Evolutionary conservation across 352 stramenopile genomes (phyloP).

Genomic region (Phytophthora lateralis): DNA sequence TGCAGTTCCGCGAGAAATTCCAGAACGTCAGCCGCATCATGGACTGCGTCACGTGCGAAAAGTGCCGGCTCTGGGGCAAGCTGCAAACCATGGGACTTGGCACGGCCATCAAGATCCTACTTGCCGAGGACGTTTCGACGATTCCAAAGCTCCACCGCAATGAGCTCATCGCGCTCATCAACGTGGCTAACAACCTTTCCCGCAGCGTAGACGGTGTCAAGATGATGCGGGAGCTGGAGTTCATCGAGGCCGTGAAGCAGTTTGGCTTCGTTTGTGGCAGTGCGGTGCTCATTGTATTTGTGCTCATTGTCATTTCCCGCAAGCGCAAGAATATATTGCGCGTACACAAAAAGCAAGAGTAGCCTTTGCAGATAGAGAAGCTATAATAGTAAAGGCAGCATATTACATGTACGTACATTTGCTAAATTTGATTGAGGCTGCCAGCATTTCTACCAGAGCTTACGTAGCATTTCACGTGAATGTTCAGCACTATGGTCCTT

Average conservation of each 20-base stretch:
- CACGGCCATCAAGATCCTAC: conserved; percentile 97
- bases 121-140: conserved; percentile 85
- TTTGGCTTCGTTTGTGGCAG: conserved; percentile 54
- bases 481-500: too few relatives aligned
- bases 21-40: conserved; percentile 98
- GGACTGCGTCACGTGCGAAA: conserved; percentile 99
- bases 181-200: conserved; percentile 91
- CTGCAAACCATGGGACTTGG: conserved; percentile 97
- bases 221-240: conserved; percentile 82
- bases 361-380: conserved; percentile 29
- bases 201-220: conserved; percentile 80
- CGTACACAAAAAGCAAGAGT: conserved; percentile 36
- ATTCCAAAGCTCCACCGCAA: conserved; percentile 91
- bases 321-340: conserved; percentile 41
- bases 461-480: too few relatives aligned
- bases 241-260: conserved; percentile 64
- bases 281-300: conserved; percentile 47
- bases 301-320: conserved; percentile 53
- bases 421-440: too few relatives aligned
- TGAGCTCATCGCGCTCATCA: conserved; percentile 98
- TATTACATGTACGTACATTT: conserved; percentile 3
- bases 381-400: conserved; percentile 7
- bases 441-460: too few relatives aligned
- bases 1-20: conserved; percentile 93
- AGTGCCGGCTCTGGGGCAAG: conserved; percentile 98